Evolutionary conservation across 2,329 filamentous ascomycete species (phyloP).

Genomic region (Truncatella angustata): DNA sequence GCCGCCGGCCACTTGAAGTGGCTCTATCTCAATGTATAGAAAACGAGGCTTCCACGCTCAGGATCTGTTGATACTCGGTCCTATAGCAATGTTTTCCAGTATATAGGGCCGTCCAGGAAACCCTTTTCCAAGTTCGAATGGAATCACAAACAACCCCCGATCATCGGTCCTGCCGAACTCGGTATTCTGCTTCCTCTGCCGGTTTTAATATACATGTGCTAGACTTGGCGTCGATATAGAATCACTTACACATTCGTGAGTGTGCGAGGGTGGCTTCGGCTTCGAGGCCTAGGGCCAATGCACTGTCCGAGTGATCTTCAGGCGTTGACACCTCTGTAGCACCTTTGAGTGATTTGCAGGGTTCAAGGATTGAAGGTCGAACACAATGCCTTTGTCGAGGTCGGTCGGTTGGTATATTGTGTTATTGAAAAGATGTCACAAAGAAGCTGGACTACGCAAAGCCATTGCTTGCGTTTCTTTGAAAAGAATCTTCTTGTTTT

Average conservation of each 20-base stretch:
- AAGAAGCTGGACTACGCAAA: background rate
- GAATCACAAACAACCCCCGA: conserved; percentile 1
- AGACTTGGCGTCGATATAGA: no score
- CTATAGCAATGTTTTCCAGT: conserved; percentile 5
- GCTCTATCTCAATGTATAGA: conserved; percentile 7
- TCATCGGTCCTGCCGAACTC: no score
- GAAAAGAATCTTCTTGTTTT: conserved; percentile 2
- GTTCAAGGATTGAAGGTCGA: background rate
- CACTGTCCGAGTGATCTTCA: no score
- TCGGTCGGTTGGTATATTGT: no score
- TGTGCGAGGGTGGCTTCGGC: no score
- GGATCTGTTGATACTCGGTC: background rate
- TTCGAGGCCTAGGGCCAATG: no score
- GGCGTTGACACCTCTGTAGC: no score
- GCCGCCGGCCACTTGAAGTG: background rate
- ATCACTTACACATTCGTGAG: no score
- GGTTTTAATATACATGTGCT: no score
- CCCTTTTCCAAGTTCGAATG: conserved; percentile 8
- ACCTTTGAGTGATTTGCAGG: no score
- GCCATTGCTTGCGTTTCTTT: background rate
- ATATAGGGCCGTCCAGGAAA: conserved; percentile 12
- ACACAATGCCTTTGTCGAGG: background rate
- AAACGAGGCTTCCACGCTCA: background rate
- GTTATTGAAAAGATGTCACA: no score
- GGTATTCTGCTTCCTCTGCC: no score